Percentiles rank a stretch among this genome's conserved stretches.
Conservation (phyloP, 257 asterid species). For the Solanum virginianum region DNA sequence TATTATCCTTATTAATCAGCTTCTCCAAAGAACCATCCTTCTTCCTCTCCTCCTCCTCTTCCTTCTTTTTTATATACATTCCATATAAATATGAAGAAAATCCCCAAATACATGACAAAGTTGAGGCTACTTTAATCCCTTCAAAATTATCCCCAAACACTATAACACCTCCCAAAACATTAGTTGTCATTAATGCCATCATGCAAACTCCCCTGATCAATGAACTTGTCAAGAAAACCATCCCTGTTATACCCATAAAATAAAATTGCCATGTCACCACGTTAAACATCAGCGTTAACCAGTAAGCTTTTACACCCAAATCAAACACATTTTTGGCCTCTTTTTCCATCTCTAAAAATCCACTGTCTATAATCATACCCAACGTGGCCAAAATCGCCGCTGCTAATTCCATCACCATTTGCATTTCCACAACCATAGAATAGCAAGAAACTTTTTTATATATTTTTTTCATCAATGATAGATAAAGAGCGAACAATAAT, state of each 20-base stretch:
- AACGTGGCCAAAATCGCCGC: slow-evolving; percentile 46
- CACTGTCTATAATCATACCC: slow-evolving; percentile 29
- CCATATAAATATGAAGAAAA: slow-evolving; percentile 58
- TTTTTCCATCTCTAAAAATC: slow-evolving; percentile 22
- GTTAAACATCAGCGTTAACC: slow-evolving; percentile 26
- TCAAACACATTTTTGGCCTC: slow-evolving; percentile 41
- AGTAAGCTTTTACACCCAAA: slow-evolving; percentile 33
- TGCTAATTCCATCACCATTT: slow-evolving; percentile 41
- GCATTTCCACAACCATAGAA: slow-evolving; percentile 77
- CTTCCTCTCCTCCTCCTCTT: background rate
- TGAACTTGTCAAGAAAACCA: slow-evolving; percentile 72
- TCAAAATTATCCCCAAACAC: slow-evolving; percentile 45
- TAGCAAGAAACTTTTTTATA: slow-evolving; percentile 40
- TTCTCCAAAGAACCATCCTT: background rate
- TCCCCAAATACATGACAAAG: slow-evolving; percentile 57
- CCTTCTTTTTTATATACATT: slow-evolving; percentile 10
- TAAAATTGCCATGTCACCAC: slow-evolving; percentile 48
- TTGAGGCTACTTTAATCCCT: slow-evolving; percentile 43
- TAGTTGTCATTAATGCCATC: slow-evolving; percentile 54
- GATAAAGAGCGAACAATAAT: slow-evolving; percentile 37
- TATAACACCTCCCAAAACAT: slow-evolving; percentile 53
- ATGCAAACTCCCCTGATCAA: slow-evolving; percentile 64
- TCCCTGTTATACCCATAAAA: slow-evolving; percentile 74
- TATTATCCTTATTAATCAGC: background rate
- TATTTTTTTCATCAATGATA: slow-evolving; percentile 54